These are phyloP conservation scores for Daucus carota DNA, from an alignment of 129 eudicot species.

Conservation along the genomic window DNA sequence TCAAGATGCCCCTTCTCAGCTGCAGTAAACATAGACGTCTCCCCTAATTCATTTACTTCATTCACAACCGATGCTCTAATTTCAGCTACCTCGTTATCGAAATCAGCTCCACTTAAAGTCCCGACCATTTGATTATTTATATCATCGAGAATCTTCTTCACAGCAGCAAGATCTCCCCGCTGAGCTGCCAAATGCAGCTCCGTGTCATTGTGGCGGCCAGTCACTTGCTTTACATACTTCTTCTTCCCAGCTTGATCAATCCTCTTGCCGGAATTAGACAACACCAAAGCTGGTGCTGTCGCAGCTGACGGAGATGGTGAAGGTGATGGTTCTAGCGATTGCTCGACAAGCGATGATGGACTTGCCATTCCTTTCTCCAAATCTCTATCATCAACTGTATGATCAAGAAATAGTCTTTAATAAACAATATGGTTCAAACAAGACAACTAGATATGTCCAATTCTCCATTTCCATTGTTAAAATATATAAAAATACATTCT, in stretches of 20 bases:
- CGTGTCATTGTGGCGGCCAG: constrained; percentile 73
- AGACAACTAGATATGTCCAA: not conserved
- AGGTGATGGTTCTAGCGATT: constrained; percentile 6
- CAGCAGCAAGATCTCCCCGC: constrained; percentile 61
- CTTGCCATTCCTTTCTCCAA: constrained; percentile 4
- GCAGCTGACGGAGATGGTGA: constrained; percentile 6
- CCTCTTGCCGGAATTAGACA: constrained; percentile 34
- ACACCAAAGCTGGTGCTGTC: constrained; percentile 19
- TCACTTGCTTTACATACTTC: constrained; percentile 86
- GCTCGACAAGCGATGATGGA: not conserved
- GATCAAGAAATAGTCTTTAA: not conserved
- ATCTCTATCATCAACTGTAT: constrained; percentile 6
- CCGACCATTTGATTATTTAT: constrained; percentile 62
- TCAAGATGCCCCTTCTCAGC: constrained; percentile 61
- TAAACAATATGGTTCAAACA: not conserved
- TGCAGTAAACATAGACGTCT: constrained; percentile 64
- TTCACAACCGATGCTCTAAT: constrained; percentile 61
- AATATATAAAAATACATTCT: not conserved
- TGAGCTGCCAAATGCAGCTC: constrained; percentile 78
- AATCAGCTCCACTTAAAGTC: constrained; percentile 56
- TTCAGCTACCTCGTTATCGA: constrained; percentile 67
- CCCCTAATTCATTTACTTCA: constrained; percentile 78
- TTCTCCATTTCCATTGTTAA: not conserved
- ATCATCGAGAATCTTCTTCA: constrained; percentile 54
- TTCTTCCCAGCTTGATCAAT: constrained; percentile 26